Base-by-base conservation (phyloP, 2,329 filamentous ascomycete genomes). In the Hypoxylon sp. region DNA sequence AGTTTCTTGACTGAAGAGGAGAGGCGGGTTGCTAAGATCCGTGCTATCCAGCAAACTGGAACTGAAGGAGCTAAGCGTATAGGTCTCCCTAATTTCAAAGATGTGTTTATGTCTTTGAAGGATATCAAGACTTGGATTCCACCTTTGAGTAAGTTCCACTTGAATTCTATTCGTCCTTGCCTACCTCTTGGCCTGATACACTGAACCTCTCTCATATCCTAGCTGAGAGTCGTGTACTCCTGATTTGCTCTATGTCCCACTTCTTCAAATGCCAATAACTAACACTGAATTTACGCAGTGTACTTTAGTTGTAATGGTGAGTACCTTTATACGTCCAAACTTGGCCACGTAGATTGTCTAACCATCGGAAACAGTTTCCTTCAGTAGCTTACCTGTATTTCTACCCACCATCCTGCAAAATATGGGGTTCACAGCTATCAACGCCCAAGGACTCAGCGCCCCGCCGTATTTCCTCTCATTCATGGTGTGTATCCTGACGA, bases 401-500 rank as follows among this genome's bases (percentile, higher is more conserved):
- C 81, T 91, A 1, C 89, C 89, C 0, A 86, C 87, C 1, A 89
- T 91, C 69, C 80, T 91, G 13, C 79, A 83, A 52, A 82, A 86
- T 60, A 91, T 93, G 88, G 91, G 91, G 9, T 93, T 90, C 78
- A 86, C 85, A 0, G 81, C 84, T 13, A 85, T 93, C 66, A 82
- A 89, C 63, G 89, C 91, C 0, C 91, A 94, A 78, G 91, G 91
- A 0, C 84, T 94, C 11, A 90, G 90, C 0, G 90, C 90, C 0
- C 91, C 91, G 0, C 90, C 91, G 0, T 93, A 91, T 77, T 87
- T 93, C 72, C 78, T 91, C 14, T 85, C 90, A 1, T 92, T 91
- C 75, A 72, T 91, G 11, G 79, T 89, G 21, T 90, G 88, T 48
- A 84, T 93, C 65, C 72, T 75, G 9, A 87, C 86, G 1, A 89